Evolutionary conservation across 2,329 filamentous ascomycete species (phyloP).

Genomic region (Rachicladosporium sp.): DNA sequence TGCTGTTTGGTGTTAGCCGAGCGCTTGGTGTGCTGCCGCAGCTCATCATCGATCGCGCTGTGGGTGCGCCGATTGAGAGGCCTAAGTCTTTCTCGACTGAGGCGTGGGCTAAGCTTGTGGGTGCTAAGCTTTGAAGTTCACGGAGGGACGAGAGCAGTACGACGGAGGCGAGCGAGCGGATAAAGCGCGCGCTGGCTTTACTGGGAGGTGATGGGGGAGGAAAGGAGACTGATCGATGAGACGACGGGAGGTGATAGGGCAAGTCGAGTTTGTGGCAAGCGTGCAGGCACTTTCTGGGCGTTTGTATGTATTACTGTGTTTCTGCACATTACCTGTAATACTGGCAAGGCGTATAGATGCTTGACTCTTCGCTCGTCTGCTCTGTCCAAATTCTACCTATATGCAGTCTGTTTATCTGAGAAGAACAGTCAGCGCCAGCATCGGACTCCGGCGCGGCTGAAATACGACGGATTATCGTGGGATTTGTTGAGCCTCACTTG

Average conservation of each 20-base stretch:
- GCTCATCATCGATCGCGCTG: conserved; percentile 97
- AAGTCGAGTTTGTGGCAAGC: not conserved
- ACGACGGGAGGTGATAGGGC: too few species aligned
- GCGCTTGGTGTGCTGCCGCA: conserved; percentile 97
- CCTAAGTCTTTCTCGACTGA: conserved; percentile 98
- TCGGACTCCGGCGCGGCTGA: too few species aligned
- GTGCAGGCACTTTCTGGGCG: not conserved
- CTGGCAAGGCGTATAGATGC: too few species aligned
- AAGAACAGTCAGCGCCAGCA: too few species aligned
- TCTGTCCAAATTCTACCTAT: too few species aligned
- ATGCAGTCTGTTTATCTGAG: too few species aligned
- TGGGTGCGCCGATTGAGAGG: conserved; percentile 93
- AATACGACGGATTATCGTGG: too few species aligned
- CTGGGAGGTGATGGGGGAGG: conserved; percentile 18
- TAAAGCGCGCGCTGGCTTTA: conserved; percentile 12
- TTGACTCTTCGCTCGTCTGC: too few species aligned
- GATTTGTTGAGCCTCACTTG: too few species aligned
- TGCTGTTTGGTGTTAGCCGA: conserved; percentile 96
- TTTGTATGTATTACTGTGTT: not conserved
- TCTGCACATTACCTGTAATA: not conserved
- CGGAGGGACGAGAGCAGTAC: conserved; percentile 2
- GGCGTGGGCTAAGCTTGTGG: conserved; percentile 85
- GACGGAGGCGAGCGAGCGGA: not conserved
- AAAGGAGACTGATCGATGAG: conserved; percentile 3
- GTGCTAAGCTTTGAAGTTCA: conserved; percentile 67